A percentile compares a stretch with the other conserved stretches of the same genome.
Evolutionary conservation across 352 stramenopile genomes (phyloP).

Genomic region (Phytopythium aichiense): DNA sequence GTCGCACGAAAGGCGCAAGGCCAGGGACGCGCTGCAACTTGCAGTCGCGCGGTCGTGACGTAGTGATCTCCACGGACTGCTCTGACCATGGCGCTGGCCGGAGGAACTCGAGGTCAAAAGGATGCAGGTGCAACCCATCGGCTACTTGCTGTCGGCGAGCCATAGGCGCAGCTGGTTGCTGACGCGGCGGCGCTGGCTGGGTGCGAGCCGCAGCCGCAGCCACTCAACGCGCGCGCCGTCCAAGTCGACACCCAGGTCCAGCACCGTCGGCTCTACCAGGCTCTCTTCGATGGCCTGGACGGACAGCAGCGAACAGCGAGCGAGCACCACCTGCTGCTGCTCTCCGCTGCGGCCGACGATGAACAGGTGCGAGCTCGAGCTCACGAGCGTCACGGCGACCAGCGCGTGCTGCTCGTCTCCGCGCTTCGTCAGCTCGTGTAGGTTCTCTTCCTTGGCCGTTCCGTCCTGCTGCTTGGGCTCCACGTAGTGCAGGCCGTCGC

Average conservation of each 20-base stretch:
- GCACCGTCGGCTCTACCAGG: slow-evolving; percentile 48
- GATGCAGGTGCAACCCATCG: no score
- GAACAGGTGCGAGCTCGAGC: slow-evolving; percentile 44
- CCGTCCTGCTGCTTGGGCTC: slow-evolving; percentile 13
- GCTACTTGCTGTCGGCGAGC: slow-evolving; percentile 25
- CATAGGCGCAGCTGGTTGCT: slow-evolving; percentile 58
- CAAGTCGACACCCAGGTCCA: slow-evolving; percentile 55
- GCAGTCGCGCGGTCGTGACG: background rate
- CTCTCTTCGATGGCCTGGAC: slow-evolving; percentile 72
- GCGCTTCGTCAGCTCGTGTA: slow-evolving; percentile 28
- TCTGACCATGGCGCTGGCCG: background rate
- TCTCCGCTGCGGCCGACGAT: slow-evolving; percentile 42
- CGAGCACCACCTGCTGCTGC: slow-evolving; percentile 42
- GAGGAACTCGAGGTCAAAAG: no score
- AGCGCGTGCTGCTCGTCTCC: slow-evolving; percentile 21
- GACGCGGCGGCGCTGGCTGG: slow-evolving; percentile 48
- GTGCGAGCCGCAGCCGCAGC: slow-evolving; percentile 54
- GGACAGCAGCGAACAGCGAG: slow-evolving; percentile 31
- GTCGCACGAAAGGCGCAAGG: background rate
- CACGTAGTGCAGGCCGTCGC: slow-evolving; percentile 23
- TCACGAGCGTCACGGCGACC: slow-evolving; percentile 44
- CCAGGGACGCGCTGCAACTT: background rate
- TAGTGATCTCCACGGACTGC: no score
- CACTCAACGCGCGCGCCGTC: slow-evolving; percentile 31
- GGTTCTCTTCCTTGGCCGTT: slow-evolving; percentile 17